Evolutionary conservation across 768 basidiomycete species (phyloP), one percentile per base, ranked within the genome.

Genomic region (Serendipita sp.): DNA sequence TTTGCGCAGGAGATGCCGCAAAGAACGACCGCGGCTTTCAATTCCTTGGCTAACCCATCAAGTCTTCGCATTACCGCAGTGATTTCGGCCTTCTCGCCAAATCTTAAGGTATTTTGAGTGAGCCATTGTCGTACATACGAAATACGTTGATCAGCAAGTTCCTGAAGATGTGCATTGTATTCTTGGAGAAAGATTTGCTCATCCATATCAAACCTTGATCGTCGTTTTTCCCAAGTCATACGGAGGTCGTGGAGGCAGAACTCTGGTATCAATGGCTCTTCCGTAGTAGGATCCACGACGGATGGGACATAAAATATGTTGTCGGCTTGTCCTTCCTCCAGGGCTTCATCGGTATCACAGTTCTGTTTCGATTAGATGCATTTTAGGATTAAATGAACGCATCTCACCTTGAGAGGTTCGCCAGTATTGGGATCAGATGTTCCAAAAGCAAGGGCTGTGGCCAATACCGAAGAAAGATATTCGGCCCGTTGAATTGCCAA

Each of bases 111-210:
- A 65, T 85, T 85, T 4, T 75, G 70, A 2, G 73, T 70, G 13
- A 85, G 70, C 85, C 84, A 85, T 65, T 74, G 72, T 1, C 71
- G 70, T 23, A 85, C 81, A 65, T 80, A 79, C 3, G 72, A 69
- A 16, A 82, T 71, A 15, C 84, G 77, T 64, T 73, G 46, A 30
- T 80, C 72, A 15, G 75, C 78, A 3, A 81, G 68, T 2, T 63
- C 65, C 3, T 74, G 72, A 2, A 85, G 73, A 66, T 80, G 74
- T 1, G 64, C 34, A 0, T 73, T 72, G 2, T 85, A 72, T 2
- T 71, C 70, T 0, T 69, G 64, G 2, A 75, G 68, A 81, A 82
- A 83, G 7, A 74, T 72, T 28, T 68, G 47, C 45, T 85, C 84
- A 0, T 70, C 64, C 44, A 70, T 65, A 7, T 72, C 67, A 63